phyloP scores from a whole-genome alignment of 139 green algal species.

The Chlorella vulgaris region DNA sequence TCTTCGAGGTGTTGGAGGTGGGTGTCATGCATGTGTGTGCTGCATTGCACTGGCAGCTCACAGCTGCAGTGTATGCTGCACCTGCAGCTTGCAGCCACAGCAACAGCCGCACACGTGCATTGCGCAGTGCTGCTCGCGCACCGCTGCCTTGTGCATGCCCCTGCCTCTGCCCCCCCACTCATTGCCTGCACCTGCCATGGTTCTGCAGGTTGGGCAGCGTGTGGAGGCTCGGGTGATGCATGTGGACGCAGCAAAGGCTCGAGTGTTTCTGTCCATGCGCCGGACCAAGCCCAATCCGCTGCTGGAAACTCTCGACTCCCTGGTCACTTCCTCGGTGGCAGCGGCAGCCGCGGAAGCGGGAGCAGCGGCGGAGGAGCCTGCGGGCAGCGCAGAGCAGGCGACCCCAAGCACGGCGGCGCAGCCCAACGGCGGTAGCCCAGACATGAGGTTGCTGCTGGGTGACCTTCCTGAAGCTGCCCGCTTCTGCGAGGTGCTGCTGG shows the following conservation, averaged over 20 bases:
- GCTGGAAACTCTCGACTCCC: slow-evolving; percentile 40
- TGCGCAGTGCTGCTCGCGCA: background rate
- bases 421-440: background rate
- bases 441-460: slow-evolving; percentile 39
- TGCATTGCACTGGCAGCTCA: background rate
- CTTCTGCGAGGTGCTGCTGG: slow-evolving; percentile 22
- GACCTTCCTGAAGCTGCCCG: slow-evolving; percentile 37
- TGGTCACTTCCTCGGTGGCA: slow-evolving; percentile 18
- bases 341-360: background rate
- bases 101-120: no score
- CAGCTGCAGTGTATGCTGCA: no score
- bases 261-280: slow-evolving; percentile 41
- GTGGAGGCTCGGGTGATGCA: slow-evolving; percentile 29
- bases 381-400: no score
- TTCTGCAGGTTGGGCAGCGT: slow-evolving; percentile 31
- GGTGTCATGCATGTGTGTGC: background rate
- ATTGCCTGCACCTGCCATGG: background rate
- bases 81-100: no score
- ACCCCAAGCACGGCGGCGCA: background rate
- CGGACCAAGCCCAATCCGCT: slow-evolving; percentile 32
- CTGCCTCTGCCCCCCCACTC: background rate
- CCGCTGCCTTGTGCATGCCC: no score
- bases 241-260: slow-evolving; percentile 26
- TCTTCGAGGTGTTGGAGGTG: slow-evolving; percentile 17
- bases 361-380: no score